These are phyloP conservation scores for Talaromyces proteolyticus DNA, from an alignment of 495 filamentous ascomycete genomes.

Conservation along the genomic window DNA sequence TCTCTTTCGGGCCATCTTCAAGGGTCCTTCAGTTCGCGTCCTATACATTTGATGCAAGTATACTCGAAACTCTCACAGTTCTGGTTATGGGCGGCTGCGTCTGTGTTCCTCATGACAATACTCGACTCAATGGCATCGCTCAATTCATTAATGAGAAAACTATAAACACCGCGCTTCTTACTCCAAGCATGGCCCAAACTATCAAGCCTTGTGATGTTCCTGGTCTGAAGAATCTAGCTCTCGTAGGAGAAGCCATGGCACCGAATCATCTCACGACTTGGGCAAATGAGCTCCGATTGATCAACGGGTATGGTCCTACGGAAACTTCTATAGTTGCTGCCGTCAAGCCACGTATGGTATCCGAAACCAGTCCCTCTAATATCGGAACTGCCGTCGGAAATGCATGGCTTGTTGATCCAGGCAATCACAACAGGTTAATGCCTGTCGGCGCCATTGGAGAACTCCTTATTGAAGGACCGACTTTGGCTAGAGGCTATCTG, in stretches of 20 bases:
- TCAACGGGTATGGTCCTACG: constrained; percentile 37
- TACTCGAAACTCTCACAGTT: constrained; percentile 34
- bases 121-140: constrained; percentile 27
- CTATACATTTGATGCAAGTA: constrained; percentile 34
- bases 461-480: constrained; percentile 46
- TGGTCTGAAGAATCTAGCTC: constrained; percentile 21
- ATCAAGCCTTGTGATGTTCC: constrained; percentile 29
- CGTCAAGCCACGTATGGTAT: constrained; percentile 5
- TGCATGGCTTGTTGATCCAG: constrained; percentile 47
- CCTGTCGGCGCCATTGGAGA: constrained; percentile 49
- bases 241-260: constrained; percentile 38
- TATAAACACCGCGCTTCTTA: constrained; percentile 30
- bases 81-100: constrained; percentile 35
- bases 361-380: constrained; percentile 12
- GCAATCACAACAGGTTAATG: constrained; percentile 38
- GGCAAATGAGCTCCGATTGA: constrained; percentile 31
- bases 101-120: constrained; percentile 34
- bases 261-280: constrained; percentile 33
- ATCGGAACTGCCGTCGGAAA: constrained; percentile 9
- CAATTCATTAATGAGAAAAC: constrained; percentile 26
- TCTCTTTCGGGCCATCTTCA: constrained; percentile 3
- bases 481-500: constrained; percentile 44
- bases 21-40: constrained; percentile 39
- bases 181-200: constrained; percentile 31
- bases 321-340: constrained; percentile 31